These are phyloP conservation scores for Flueggea neowawraea DNA, from an alignment of 441 rosid genomes.

Conservation along the genomic window DNA sequence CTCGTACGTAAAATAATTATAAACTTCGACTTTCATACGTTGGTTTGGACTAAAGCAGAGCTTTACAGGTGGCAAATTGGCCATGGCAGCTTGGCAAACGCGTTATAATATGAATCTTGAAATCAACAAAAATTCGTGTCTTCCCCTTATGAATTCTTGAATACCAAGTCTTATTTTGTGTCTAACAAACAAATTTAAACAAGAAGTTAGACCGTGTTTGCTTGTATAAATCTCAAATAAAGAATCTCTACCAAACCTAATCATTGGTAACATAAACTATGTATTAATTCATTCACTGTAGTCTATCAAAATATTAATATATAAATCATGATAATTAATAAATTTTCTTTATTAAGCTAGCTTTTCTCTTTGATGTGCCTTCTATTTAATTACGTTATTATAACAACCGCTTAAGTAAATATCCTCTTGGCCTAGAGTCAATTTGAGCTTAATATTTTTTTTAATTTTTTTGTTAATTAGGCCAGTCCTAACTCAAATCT, in stretches of 20 bases:
- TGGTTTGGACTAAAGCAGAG: not conserved
- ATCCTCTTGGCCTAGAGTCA: no score
- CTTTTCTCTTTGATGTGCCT: no score
- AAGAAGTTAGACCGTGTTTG: slow-evolving; percentile 7
- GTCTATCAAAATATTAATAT: slow-evolving; percentile 1
- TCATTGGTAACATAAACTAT: slow-evolving; percentile 19
- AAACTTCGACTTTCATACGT: no score
- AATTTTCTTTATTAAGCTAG: no score
- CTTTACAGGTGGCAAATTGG: slow-evolving; percentile 12
- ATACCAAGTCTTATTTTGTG: not conserved
- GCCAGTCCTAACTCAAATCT: no score
- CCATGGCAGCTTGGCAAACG: slow-evolving; percentile 36
- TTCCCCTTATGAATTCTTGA: slow-evolving; percentile 26
- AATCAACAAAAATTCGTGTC: slow-evolving; percentile 24
- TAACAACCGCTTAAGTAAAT: no score
- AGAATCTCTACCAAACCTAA: slow-evolving; percentile 12
- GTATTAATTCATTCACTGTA: not conserved
- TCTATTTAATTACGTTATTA: no score
- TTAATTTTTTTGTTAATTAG: no score
- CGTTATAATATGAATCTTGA: slow-evolving; percentile 5
- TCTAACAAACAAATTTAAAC: slow-evolving; percentile 2
- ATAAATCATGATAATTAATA: no score
- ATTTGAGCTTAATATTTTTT: no score
- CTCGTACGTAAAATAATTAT: no score
- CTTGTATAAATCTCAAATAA: not conserved